These are phyloP conservation scores for Talaromyces stipitatus DNA, from an alignment of 495 filamentous ascomycete genomes.

Conservation along the genomic window DNA sequence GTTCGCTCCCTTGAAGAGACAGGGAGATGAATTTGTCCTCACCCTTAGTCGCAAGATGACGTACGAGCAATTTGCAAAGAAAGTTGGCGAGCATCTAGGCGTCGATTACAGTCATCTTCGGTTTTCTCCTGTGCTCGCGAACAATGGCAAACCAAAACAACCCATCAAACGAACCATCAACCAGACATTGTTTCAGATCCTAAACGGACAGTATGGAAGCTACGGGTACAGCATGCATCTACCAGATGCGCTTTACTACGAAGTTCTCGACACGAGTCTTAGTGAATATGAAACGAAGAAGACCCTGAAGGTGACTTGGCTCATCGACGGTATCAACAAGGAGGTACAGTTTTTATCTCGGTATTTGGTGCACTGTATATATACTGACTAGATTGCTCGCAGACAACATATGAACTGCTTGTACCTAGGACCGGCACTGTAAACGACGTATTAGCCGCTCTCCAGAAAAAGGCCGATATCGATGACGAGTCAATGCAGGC, in stretches of 20 bases:
- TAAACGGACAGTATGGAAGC: conserved; percentile 56
- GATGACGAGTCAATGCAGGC: conserved; percentile 60
- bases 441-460: conserved; percentile 60
- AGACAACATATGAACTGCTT: conserved; percentile 71
- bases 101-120: conserved; percentile 80
- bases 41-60: conserved; percentile 77
- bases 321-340: conserved; percentile 86
- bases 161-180: conserved; percentile 63
- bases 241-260: conserved; percentile 74
- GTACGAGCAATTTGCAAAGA: conserved; percentile 83
- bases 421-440: conserved; percentile 76
- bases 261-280: conserved; percentile 87
- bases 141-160: conserved; percentile 62
- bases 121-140: conserved; percentile 75
- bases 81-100: conserved; percentile 72
- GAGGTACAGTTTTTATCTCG: conserved; percentile 52
- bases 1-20: conserved; percentile 32
- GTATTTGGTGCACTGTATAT: background rate
- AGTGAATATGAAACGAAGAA: conserved; percentile 91
- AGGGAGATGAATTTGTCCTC: conserved; percentile 57
- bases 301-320: conserved; percentile 67
- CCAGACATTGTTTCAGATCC: conserved; percentile 61
- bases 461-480: conserved; percentile 75
- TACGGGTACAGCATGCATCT: conserved; percentile 61
- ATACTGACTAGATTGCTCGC: conserved; percentile 14